Conservation (phyloP, 1,284 basidiomycete species). For the Mycosarcoma maydis region DNA sequence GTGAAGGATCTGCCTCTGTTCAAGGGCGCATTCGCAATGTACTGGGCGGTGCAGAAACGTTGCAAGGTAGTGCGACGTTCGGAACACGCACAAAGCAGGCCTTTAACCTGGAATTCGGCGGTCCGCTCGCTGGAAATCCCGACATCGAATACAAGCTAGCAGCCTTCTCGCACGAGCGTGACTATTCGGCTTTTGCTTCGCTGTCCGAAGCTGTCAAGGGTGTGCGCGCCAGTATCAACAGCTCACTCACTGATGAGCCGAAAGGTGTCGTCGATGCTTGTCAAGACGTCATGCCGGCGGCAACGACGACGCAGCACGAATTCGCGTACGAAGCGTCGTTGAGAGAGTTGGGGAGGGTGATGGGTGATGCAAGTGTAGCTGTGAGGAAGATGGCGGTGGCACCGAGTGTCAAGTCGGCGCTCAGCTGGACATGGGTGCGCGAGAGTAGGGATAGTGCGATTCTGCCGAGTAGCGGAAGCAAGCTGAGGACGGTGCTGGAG, state of each 20-base stretch:
- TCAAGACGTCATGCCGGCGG: conserved; percentile 30
- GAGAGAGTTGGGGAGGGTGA: conserved; percentile 48
- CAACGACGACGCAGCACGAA: conserved; percentile 47
- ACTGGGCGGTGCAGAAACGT: conserved; percentile 88
- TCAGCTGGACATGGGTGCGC: conserved; percentile 80
- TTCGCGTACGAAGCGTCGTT: conserved; percentile 58
- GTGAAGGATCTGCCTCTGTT: conserved; percentile 76
- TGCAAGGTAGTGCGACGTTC: conserved; percentile 83
- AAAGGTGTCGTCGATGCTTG: conserved; percentile 29
- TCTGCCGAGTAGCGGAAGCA: conserved; percentile 69
- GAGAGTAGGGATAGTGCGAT: conserved; percentile 83
- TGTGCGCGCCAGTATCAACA: conserved; percentile 75
- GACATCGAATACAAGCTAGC: conserved; percentile 74
- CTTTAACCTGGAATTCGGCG: conserved; percentile 69
- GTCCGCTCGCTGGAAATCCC: conserved; percentile 69
- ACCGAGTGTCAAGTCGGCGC: conserved; percentile 76
- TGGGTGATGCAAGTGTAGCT: conserved; percentile 50
- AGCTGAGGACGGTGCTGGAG: conserved; percentile 39
- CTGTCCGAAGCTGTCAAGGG: conserved; percentile 77
- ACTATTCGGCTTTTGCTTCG: conserved; percentile 77
- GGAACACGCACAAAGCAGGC: conserved; percentile 89
- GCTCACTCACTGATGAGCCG: conserved; percentile 62
- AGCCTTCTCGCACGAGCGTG: conserved; percentile 75
- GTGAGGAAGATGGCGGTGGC: conserved; percentile 23
- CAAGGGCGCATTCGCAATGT: conserved; percentile 73